A percentile compares a stretch with the other conserved stretches of the same genome.
Conservation (phyloP, 164 flowering plant genomes). For the Berberis vulgaris region DNA sequence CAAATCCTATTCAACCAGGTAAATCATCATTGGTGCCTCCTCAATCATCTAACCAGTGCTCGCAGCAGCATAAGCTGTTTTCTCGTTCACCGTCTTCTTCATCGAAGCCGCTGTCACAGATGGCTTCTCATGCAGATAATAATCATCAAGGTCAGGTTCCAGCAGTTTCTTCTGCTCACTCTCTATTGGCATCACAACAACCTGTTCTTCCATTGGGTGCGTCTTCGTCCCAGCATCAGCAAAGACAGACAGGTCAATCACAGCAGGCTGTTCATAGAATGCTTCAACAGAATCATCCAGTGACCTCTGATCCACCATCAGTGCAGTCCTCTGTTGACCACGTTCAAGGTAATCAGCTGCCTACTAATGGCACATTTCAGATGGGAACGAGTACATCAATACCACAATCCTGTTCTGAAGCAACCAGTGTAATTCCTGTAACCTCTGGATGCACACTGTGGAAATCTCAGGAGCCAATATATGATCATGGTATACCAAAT, state of each 20-base stretch:
- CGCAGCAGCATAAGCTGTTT: constrained; percentile 43
- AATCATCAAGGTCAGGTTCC: constrained; percentile 36
- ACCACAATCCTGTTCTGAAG: constrained; percentile 28
- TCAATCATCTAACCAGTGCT: constrained; percentile 37
- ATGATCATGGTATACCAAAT: constrained; percentile 28
- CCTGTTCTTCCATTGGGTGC: constrained; percentile 21
- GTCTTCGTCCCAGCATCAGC: constrained; percentile 40
- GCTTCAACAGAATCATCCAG: constrained; percentile 35
- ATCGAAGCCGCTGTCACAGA: constrained; percentile 37
- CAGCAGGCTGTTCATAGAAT: constrained; percentile 35
- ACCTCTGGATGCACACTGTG: constrained; percentile 33
- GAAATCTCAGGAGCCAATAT: constrained; percentile 38
- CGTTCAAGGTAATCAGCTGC: constrained; percentile 29
- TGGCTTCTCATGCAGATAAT: constrained; percentile 40
- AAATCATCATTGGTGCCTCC: constrained; percentile 29
- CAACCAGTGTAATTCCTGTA: constrained; percentile 25
- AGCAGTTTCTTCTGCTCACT: constrained; percentile 26
- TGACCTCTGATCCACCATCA: constrained; percentile 25
- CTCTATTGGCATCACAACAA: constrained; percentile 27
- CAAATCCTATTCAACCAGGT: constrained; percentile 33
- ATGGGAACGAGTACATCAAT: constrained; percentile 13
- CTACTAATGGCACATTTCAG: constrained; percentile 22
- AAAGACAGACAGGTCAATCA: constrained; percentile 38
- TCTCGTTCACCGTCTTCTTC: constrained; percentile 29
- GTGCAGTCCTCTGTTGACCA: constrained; percentile 29